Evolutionary conservation across 1,139 yeast species (phyloP).

Genomic region (Zygosaccharomyces sapae): DNA sequence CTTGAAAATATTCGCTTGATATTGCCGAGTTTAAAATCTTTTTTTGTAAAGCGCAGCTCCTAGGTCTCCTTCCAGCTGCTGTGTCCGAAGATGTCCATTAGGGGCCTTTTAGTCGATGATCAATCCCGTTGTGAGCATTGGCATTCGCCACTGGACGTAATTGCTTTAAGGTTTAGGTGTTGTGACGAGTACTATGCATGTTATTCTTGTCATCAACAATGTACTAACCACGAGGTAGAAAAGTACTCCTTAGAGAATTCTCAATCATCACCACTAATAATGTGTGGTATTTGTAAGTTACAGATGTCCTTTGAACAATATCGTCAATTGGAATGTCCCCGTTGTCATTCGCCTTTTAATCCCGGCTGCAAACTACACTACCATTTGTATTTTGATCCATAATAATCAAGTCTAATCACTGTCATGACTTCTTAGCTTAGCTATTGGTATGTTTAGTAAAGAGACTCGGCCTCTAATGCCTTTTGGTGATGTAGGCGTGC

Average conservation of each 20-base stretch:
- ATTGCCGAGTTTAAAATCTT: neutral
- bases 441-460: conserved; percentile 21
- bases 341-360: conserved; percentile 28
- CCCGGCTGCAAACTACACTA: conserved; percentile 35
- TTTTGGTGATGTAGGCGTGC: conserved; percentile 6
- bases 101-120: conserved; percentile 28
- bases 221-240: conserved; percentile 18
- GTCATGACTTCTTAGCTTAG: conserved; percentile 18
- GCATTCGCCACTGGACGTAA: conserved; percentile 31
- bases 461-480: conserved; percentile 10
- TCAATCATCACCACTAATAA: conserved; percentile 15
- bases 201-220: conserved; percentile 28
- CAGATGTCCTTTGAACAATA: conserved; percentile 31
- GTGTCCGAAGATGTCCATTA: conserved; percentile 4
- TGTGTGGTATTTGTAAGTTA: conserved; percentile 33
- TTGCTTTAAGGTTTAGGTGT: conserved; percentile 34
- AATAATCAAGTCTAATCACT: conserved; percentile 2
- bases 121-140: conserved; percentile 34
- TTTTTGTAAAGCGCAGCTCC: too few relatives aligned
- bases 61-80: too few relatives aligned
- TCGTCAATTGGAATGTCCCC: conserved; percentile 19
- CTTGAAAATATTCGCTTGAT: neutral
- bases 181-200: conserved; percentile 32
- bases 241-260: conserved; percentile 11
- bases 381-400: conserved; percentile 26